Conservation (phyloP, 2,329 filamentous ascomycete species). For the Biscogniauxia marginata region DNA sequence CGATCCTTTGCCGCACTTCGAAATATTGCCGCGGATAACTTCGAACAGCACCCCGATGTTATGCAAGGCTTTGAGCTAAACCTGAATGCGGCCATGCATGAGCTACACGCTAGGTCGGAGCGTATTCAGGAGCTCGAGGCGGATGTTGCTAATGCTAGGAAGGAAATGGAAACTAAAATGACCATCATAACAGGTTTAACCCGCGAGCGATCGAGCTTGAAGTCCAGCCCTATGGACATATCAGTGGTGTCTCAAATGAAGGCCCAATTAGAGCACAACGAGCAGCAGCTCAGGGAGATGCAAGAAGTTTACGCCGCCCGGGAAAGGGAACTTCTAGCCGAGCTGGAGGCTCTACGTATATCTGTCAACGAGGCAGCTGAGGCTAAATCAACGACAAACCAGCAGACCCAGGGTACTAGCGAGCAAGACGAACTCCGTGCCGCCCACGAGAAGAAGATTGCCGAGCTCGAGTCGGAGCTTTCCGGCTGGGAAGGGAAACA, state of each 20-base stretch:
- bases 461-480: conserved; percentile 69
- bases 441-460: conserved; percentile 57
- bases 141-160: conserved; percentile 78
- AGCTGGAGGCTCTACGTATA: conserved; percentile 67
- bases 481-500: conserved; percentile 76
- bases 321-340: conserved; percentile 70
- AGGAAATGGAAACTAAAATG: conserved; percentile 97
- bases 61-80: conserved; percentile 94
- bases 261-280: conserved; percentile 83
- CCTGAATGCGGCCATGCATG: conserved; percentile 87
- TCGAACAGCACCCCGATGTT: conserved; percentile 76
- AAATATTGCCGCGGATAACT: conserved; percentile 83
- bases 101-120: conserved; percentile 82
- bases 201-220: conserved; percentile 86
- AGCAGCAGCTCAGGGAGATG: conserved; percentile 73
- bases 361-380: conserved; percentile 42
- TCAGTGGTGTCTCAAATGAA: conserved; percentile 84
- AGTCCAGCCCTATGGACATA: conserved; percentile 82
- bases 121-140: conserved; percentile 86
- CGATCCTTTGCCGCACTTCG: conserved; percentile 86
- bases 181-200: conserved; percentile 93
- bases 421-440: conserved; percentile 34
- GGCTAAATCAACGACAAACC: conserved; percentile 15
- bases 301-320: conserved; percentile 70
- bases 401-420: conserved; percentile 29